phyloP scores from a whole-genome alignment of 371 early-diverging fungal genomes.

The Blakeslea trispora region DNA sequence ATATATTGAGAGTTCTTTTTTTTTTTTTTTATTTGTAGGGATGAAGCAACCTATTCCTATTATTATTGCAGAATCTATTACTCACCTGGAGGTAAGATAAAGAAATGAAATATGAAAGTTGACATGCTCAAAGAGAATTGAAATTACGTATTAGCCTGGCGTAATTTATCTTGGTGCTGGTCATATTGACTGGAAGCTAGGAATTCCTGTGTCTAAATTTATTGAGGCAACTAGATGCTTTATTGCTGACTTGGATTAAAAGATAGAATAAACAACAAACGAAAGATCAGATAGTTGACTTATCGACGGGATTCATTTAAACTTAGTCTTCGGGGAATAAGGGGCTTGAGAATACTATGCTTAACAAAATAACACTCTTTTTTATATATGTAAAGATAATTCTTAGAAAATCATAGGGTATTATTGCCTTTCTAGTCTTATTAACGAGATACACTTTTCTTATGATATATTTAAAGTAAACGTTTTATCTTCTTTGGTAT shows the following conservation, averaged over 20 bases:
- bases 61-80: conserved; percentile 63
- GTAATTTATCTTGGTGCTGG: conserved; percentile 87
- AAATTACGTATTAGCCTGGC: conserved; percentile 54
- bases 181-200: conserved; percentile 87
- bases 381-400: no score
- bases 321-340: no score
- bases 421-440: no score
- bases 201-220: conserved; percentile 68
- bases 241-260: conserved; percentile 63
- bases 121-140: neutral
- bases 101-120: conserved; percentile 20
- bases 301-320: no score
- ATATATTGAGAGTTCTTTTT: neutral
- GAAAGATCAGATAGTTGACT: neutral
- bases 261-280: neutral
- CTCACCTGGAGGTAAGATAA: conserved; percentile 36
- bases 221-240: conserved; percentile 57
- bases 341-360: no score
- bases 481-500: no score
- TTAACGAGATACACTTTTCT: no score
- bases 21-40: conserved; percentile 28
- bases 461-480: no score
- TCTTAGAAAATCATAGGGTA: no score
- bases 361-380: no score
- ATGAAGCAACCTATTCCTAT: conserved; percentile 59